Evolutionary conservation across 2,329 filamentous ascomycete genomes (phyloP).

Genomic region (Grosmannia clavigera): DNA sequence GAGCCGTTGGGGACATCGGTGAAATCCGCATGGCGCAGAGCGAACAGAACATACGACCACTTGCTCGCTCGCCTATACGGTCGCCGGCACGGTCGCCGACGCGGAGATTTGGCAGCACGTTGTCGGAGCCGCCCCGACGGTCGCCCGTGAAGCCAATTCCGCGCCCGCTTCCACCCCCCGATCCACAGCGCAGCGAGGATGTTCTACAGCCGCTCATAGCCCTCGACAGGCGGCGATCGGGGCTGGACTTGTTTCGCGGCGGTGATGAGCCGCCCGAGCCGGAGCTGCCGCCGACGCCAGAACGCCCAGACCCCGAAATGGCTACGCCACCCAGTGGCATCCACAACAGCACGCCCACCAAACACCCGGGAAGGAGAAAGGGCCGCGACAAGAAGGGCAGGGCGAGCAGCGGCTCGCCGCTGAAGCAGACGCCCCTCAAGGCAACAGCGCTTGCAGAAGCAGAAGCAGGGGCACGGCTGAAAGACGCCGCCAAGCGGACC

Average conservation of each 20-base stretch:
- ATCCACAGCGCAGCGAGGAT: slow-evolving; percentile 28
- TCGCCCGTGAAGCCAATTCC: slow-evolving; percentile 30
- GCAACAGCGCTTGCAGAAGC: background rate
- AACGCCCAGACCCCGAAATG: slow-evolving; percentile 38
- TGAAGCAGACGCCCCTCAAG: slow-evolving; percentile 28
- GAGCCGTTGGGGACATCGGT: slow-evolving; percentile 6
- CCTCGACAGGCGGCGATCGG: slow-evolving; percentile 23
- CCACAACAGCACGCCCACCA: slow-evolving; percentile 42
- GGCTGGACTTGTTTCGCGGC: slow-evolving; percentile 21
- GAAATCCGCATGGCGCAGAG: background rate
- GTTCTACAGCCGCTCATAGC: slow-evolving; percentile 29
- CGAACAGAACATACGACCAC: background rate
- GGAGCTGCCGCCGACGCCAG: slow-evolving; percentile 48
- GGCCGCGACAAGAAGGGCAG: slow-evolving; percentile 2
- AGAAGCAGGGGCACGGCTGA: background rate
- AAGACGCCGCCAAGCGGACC: background rate
- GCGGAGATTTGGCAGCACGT: slow-evolving; percentile 18
- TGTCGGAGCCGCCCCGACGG: slow-evolving; percentile 25
- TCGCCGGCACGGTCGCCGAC: slow-evolving; percentile 15
- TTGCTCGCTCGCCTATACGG: slow-evolving; percentile 7
- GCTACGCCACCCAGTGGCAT: slow-evolving; percentile 46
- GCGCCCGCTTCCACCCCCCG: slow-evolving; percentile 33
- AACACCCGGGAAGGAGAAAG: slow-evolving; percentile 30
- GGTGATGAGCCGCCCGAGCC: slow-evolving; percentile 35
- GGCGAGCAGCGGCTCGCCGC: slow-evolving; percentile 26